Evolutionary conservation across 2,329 filamentous ascomycete genomes (phyloP), one percentile per base, ranked within the genome.

Genomic region (Pseudogymnoascus sp.): DNA sequence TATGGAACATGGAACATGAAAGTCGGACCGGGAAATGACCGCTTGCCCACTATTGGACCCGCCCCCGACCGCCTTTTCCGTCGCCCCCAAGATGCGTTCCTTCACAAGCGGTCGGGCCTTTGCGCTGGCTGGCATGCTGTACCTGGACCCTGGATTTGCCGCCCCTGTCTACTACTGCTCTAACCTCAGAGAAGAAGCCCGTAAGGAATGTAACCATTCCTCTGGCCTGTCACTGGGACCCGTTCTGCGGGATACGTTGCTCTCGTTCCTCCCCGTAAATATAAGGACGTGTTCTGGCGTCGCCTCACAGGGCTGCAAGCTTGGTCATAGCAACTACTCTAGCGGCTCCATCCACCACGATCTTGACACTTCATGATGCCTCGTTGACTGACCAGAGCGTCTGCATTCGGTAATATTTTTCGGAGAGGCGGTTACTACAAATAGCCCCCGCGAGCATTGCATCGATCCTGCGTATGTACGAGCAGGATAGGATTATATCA

Each of bases 31-130:
- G 50, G 29, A 56, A 56, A 56, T 56, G 50, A 33, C 50, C 29
- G 50, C 50, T 33, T 56, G 50, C 50, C 50, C 50, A 56, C 29
- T 56, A 56, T 56, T 56, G 50, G 50, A 56, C 50, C 50, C 47
- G 47, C 47, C 50, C 50, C 50, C 50, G 29, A 56, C 50, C 50
- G 50, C 29, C 50, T 33, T 56, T 56, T 56, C 50, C 50, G 50
- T 56, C 29, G 50, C 19, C 50, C n/a, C 29, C 50, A 56, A 26
- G 50, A 56, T 56, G 50, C 29, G 50, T 56, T 56, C 50, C 50
- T 56, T 56, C 50, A 56, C 50, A 33, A 19, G n/a, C 16, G 29
- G 50, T 33, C 29, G 26, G 50, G 29, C 50, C 50, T 56, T 56
- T 56, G 50, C 16, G 50, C 50, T 56, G 26, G 50, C 50, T 56